Evolutionary conservation across 2,329 filamentous ascomycete genomes (phyloP).

Genomic region (Trichophyton mentagrophytes): DNA sequence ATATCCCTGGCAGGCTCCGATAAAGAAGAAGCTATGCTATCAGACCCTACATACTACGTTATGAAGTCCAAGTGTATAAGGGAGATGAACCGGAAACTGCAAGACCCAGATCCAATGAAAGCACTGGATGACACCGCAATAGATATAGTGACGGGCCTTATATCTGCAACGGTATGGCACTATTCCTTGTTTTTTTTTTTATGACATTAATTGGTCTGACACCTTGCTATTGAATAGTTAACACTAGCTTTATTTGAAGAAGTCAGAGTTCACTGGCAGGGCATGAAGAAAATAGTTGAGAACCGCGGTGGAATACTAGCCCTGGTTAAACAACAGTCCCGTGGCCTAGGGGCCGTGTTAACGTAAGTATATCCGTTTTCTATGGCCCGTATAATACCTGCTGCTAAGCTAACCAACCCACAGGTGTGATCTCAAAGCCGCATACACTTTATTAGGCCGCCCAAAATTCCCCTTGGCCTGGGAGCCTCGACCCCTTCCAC

Average conservation of each 20-base stretch:
- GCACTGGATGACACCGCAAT: slow-evolving; percentile 22
- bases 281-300: slow-evolving; percentile 27
- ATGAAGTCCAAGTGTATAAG: slow-evolving; percentile 27
- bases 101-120: slow-evolving; percentile 18
- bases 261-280: slow-evolving; percentile 27
- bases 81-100: slow-evolving; percentile 24
- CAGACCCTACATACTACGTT: slow-evolving; percentile 27
- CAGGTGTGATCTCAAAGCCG: slow-evolving; percentile 26
- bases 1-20: slow-evolving; percentile 15
- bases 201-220: neutral
- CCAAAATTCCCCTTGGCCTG: slow-evolving; percentile 26
- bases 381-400: neutral
- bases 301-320: slow-evolving; percentile 24
- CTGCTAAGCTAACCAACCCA: neutral
- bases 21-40: slow-evolving; percentile 15
- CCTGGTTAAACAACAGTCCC: slow-evolving; percentile 14
- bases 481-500: slow-evolving; percentile 21
- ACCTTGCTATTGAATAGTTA: slow-evolving; percentile 15
- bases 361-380: slow-evolving; percentile 16
- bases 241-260: slow-evolving; percentile 29
- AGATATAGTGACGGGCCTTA: slow-evolving; percentile 27
- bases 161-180: slow-evolving; percentile 23
- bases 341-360: slow-evolving; percentile 20
- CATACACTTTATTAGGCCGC: slow-evolving; percentile 23
- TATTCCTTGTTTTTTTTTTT: neutral